Base-by-base conservation (phyloP, 148 eudicot genomes). In the Rhododendron molle region DNA sequence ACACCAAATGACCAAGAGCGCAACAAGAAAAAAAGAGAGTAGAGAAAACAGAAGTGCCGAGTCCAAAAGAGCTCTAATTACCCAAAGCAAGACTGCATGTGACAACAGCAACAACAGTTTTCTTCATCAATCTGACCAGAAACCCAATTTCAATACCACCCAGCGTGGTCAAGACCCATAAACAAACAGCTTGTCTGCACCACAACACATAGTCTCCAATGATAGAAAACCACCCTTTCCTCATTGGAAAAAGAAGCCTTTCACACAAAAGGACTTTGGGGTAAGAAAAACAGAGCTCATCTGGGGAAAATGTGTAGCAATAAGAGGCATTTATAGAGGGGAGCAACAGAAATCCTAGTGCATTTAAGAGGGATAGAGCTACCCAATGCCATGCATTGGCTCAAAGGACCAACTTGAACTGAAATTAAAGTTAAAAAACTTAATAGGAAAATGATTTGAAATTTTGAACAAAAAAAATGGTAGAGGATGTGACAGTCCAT, bases 81-180 rank as follows among this genome's bases (percentile, higher is more conserved):
- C 98, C 95, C 83, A 94, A 34, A 73, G 96, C 93, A 76, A 92
- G 86, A 85, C 88, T 86, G 88, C 91, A 89, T 69, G 92, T 92
- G 65, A 87, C 81, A 13, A 86, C 44, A 34, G 90, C 93, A 54
- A 90, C 73, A 80, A 79, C 82, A 83, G 83, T 46, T 78, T 72
- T 88, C 89, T 89, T 83, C 82, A 93, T 86, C 82, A 83, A 84
- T 84, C 26, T 86, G 30, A 90, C 79, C 14, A 86, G 72, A 87
- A 87, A 62, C 5, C 87, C 86, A 71, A 58, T 84, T 71, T 28
- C 84, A 30, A 40, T 88, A 79, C 62, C 86, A 28, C 83, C 79
- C 18, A 83, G 43, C 81, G 80, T 85, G 44, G 83, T 52, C 54
- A 46, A 83, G 81, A 81, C 77, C 89, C 89, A 85, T 72, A 71